phyloP scores from a whole-genome alignment of 805 yeast genomes.

The Cyberlindnera americana region DNA sequence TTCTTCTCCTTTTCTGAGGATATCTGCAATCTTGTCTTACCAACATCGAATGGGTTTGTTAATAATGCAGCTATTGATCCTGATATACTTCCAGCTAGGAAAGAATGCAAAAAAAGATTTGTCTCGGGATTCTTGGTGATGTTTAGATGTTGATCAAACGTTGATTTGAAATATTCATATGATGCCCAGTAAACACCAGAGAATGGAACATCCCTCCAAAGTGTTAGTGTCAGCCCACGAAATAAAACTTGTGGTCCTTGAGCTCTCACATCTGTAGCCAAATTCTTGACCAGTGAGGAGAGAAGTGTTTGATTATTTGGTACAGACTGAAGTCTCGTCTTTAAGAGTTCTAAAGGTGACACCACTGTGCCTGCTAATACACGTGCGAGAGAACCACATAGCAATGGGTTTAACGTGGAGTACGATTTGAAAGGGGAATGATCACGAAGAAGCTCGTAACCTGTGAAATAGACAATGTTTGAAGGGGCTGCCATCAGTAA shows the following conservation, averaged over 20 bases:
- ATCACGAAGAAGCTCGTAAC: constrained; percentile 84
- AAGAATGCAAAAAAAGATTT: constrained; percentile 57
- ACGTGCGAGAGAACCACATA: constrained; percentile 86
- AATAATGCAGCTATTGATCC: constrained; percentile 82
- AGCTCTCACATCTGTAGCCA: constrained; percentile 43
- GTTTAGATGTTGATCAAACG: constrained; percentile 5
- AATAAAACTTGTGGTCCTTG: constrained; percentile 68
- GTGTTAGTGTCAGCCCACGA: constrained; percentile 80
- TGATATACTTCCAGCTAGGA: constrained; percentile 76
- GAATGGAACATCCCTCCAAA: constrained; percentile 98
- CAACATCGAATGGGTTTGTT: constrained; percentile 97
- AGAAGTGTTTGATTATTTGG: constrained; percentile 42
- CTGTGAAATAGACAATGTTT: constrained; percentile 89
- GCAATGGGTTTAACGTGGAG: constrained; percentile 59
- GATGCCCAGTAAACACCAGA: constrained; percentile 93
- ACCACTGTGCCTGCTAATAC: constrained; percentile 77
- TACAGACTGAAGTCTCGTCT: constrained; percentile 88
- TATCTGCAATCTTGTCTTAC: constrained; percentile 88
- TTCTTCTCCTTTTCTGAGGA: constrained; percentile 36
- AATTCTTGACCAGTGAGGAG: constrained; percentile 49
- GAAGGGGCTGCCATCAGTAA: constrained; percentile 89
- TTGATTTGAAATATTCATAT: constrained; percentile 53
- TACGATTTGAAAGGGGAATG: constrained; percentile 49
- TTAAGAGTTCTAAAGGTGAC: constrained; percentile 82
- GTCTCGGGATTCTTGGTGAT: constrained; percentile 22